Conservation (phyloP, 2,329 filamentous ascomycete species). For the Lachnellula hyalina region DNA sequence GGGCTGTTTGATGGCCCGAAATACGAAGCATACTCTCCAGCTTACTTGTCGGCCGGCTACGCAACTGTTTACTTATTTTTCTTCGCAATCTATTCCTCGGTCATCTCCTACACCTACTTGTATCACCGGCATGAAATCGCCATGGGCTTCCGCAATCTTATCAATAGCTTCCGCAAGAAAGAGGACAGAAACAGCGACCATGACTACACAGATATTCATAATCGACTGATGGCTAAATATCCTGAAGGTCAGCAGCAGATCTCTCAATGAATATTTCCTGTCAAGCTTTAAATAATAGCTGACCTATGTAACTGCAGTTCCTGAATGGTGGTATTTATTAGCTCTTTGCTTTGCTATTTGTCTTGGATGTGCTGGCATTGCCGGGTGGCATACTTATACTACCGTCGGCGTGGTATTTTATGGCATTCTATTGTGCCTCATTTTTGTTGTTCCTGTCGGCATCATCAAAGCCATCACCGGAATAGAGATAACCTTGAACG, state of each 20-base stretch:
- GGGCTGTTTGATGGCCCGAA: slow-evolving; percentile 31
- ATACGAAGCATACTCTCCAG: slow-evolving; percentile 62
- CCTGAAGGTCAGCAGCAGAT: slow-evolving; percentile 28
- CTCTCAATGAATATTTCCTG: slow-evolving; percentile 10
- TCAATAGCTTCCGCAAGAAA: slow-evolving; percentile 37
- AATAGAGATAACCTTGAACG: slow-evolving; percentile 53
- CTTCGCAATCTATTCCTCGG: slow-evolving; percentile 67
- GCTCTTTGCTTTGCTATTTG: slow-evolving; percentile 40
- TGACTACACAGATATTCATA: slow-evolving; percentile 42
- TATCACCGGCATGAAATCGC: slow-evolving; percentile 63
- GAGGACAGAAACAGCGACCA: slow-evolving; percentile 24
- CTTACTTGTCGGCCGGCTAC: slow-evolving; percentile 68
- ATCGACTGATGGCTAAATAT: slow-evolving; percentile 43
- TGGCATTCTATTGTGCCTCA: slow-evolving; percentile 26
- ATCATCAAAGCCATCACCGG: slow-evolving; percentile 42
- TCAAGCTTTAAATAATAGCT: no score
- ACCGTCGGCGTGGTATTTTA: slow-evolving; percentile 34
- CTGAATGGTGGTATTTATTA: slow-evolving; percentile 50
- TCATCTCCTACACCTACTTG: slow-evolving; percentile 61
- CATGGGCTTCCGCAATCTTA: slow-evolving; percentile 35
- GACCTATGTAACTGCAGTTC: slow-evolving; percentile 23
- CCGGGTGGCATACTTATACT: slow-evolving; percentile 46
- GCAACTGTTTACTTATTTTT: slow-evolving; percentile 61
- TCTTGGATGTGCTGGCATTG: slow-evolving; percentile 43
- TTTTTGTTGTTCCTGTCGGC: slow-evolving; percentile 32